Percentiles rank a stretch among this genome's conserved stretches.
These are phyloP conservation scores for Neurospora sp. DNA, from an alignment of 2,329 filamentous ascomycete genomes.

Conservation along the genomic window DNA sequence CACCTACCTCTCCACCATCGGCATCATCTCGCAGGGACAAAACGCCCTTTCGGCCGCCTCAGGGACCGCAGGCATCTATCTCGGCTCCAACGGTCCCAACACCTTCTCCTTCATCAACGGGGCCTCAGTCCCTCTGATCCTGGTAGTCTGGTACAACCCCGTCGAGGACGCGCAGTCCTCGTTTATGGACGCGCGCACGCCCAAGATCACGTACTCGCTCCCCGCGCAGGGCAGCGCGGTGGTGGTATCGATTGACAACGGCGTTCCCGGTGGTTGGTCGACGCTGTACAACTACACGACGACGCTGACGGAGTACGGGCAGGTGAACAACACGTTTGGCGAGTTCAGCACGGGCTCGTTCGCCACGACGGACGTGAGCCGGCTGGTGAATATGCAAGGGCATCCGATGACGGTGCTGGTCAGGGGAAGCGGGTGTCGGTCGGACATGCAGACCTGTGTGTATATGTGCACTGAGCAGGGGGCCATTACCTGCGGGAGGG, in stretches of 20 bases:
- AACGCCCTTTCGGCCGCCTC: conserved; percentile 17
- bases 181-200: conserved; percentile 20
- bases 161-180: conserved; percentile 16
- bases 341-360: conserved; percentile 30
- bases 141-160: conserved; percentile 21
- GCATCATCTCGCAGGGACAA: conserved; percentile 17
- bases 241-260: conserved; percentile 28
- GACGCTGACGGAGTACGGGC: conserved; percentile 25
- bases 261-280: conserved; percentile 30
- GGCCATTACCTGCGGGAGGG: conserved; percentile 22
- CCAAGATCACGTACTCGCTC: conserved; percentile 29
- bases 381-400: conserved; percentile 34
- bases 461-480: conserved; percentile 29
- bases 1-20: conserved; percentile 20
- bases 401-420: conserved; percentile 25
- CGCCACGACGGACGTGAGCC: conserved; percentile 32
- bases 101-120: conserved; percentile 22
- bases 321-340: conserved; percentile 33
- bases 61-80: conserved; percentile 20
- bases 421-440: conserved; percentile 27
- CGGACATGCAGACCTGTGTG: conserved; percentile 31
- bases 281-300: conserved; percentile 23
- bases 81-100: conserved; percentile 21
- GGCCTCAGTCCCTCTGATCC: conserved; percentile 14
- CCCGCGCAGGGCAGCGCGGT: conserved; percentile 23